A percentile compares a stretch with the other conserved stretches of the same genome.
These are phyloP conservation scores for Malassezia slooffiae DNA, from an alignment of 1,284 basidiomycete genomes.

Conservation along the genomic window DNA sequence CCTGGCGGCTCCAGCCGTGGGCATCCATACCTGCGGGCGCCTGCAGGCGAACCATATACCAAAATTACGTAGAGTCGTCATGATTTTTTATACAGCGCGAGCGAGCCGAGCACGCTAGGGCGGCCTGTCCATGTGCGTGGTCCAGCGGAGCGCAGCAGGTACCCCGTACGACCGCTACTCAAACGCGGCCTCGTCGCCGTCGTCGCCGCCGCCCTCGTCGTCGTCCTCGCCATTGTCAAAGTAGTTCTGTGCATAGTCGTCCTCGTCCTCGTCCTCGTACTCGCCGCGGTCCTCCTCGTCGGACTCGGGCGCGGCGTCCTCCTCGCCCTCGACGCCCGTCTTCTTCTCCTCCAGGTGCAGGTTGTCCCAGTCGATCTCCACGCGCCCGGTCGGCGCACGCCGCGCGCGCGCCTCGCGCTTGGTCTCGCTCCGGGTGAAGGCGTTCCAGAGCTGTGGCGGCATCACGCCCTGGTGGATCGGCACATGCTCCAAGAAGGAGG, in stretches of 20 bases:
- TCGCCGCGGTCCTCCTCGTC: constrained; percentile 38
- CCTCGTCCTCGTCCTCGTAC: constrained; percentile 44
- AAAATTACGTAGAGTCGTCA: too few relatives aligned
- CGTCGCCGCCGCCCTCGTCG: constrained; percentile 30
- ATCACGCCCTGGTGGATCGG: constrained; percentile 38
- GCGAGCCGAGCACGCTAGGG: too few relatives aligned
- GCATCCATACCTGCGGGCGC: too few relatives aligned
- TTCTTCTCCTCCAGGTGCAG: constrained; percentile 29
- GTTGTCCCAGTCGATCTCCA: constrained; percentile 34
- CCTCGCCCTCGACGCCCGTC: constrained; percentile 25
- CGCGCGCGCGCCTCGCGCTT: constrained; percentile 16
- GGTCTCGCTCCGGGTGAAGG: constrained; percentile 36
- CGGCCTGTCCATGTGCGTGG: too few relatives aligned
- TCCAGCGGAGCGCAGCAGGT: too few relatives aligned
- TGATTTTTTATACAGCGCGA: too few relatives aligned
- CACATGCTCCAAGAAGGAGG: constrained; percentile 16
- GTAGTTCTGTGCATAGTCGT: constrained; percentile 44
- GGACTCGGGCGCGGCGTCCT: constrained; percentile 24
- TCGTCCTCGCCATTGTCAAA: constrained; percentile 45
- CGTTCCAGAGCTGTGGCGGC: constrained; percentile 36
- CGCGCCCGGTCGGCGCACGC: background rate
- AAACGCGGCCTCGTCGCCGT: constrained; percentile 30
- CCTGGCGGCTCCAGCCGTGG: too few relatives aligned
- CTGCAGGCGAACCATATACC: too few relatives aligned
- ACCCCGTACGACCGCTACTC: too few relatives aligned